Conservation (phyloP, 768 basidiomycete genomes). For the Rhizopogon vinicolor region DNA sequence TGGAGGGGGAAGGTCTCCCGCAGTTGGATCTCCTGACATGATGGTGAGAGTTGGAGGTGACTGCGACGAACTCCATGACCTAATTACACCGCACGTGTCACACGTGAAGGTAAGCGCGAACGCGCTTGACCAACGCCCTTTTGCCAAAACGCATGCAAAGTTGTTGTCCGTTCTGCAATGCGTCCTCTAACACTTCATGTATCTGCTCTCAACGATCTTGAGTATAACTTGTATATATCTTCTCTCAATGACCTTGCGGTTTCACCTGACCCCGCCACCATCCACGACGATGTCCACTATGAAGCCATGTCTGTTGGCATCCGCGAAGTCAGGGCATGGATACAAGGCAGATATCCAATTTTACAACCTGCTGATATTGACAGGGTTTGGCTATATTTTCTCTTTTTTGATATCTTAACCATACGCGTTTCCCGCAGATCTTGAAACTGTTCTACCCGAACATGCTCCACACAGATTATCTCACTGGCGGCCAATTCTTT, state of each 20-base stretch:
- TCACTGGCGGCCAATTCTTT: conserved; percentile 73
- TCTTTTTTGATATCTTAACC: background rate
- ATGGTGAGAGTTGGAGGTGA: background rate
- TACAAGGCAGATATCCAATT: conserved; percentile 63
- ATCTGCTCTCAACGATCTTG: conserved; percentile 71
- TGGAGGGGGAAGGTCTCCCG: conserved; percentile 4
- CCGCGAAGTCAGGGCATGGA: conserved; percentile 72
- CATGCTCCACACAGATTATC: conserved; percentile 44
- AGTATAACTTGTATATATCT: conserved; percentile 64
- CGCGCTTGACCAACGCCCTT: background rate
- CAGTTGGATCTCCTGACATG: background rate
- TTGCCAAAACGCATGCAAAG: background rate
- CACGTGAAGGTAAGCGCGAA: too few species aligned
- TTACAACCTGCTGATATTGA: conserved; percentile 53
- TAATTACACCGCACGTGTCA: too few species aligned
- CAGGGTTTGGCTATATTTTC: conserved; percentile 37
- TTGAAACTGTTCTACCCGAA: conserved; percentile 59
- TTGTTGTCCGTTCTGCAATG: conserved; percentile 28
- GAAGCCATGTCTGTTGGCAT: conserved; percentile 50
- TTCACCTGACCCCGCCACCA: conserved; percentile 17
- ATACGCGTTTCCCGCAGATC: conserved; percentile 38
- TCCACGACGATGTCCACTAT: conserved; percentile 44
- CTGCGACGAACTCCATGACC: too few species aligned
- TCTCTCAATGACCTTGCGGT: conserved; percentile 50
- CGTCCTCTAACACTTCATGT: conserved; percentile 64